These are phyloP conservation scores for Penicillium aurantiogriseum DNA, from an alignment of 2,329 filamentous ascomycete genomes.

Conservation along the genomic window DNA sequence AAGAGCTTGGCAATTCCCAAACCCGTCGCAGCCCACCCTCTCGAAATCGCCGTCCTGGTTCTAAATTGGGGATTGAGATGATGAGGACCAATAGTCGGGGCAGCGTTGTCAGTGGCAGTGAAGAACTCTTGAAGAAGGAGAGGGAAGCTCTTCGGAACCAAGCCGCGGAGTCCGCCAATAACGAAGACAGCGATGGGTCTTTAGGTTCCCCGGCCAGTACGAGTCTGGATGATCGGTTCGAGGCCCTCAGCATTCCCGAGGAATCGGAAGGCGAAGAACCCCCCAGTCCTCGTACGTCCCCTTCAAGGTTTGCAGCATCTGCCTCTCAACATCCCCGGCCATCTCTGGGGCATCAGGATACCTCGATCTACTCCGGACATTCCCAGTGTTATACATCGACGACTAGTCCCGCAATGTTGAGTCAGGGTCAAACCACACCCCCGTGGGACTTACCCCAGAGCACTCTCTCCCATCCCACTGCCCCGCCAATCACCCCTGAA, in stretches of 20 bases:
- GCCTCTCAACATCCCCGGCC: constrained; percentile 11
- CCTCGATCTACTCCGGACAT: constrained; percentile 22
- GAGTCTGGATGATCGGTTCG: constrained; percentile 33
- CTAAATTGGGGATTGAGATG: constrained; percentile 94
- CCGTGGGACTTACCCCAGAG: constrained; percentile 22
- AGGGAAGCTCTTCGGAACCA: constrained; percentile 33
- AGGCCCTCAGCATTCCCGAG: constrained; percentile 36
- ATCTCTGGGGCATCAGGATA: constrained; percentile 18
- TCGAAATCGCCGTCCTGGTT: constrained; percentile 65
- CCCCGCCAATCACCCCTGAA: constrained; percentile 24
- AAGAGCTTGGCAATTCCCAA: constrained; percentile 69
- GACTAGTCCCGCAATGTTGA: constrained; percentile 12
- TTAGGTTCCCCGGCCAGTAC: constrained; percentile 24
- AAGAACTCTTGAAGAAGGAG: constrained; percentile 39
- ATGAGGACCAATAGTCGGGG: constrained; percentile 95
- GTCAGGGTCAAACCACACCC: constrained; percentile 33
- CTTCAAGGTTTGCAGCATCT: constrained; percentile 4
- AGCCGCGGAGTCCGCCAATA: constrained; percentile 22
- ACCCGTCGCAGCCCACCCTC: constrained; percentile 52
- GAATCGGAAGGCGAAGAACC: constrained; percentile 35
- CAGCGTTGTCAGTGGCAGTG: constrained; percentile 59
- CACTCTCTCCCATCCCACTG: constrained; percentile 15
- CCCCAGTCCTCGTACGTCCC: constrained; percentile 25
- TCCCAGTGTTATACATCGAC: constrained; percentile 2
- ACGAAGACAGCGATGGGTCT: constrained; percentile 24